A percentile compares a stretch with the other conserved stretches of the same genome.
Conservation (phyloP, 441 rosid genomes). For the Gossypium davidsonii region DNA sequence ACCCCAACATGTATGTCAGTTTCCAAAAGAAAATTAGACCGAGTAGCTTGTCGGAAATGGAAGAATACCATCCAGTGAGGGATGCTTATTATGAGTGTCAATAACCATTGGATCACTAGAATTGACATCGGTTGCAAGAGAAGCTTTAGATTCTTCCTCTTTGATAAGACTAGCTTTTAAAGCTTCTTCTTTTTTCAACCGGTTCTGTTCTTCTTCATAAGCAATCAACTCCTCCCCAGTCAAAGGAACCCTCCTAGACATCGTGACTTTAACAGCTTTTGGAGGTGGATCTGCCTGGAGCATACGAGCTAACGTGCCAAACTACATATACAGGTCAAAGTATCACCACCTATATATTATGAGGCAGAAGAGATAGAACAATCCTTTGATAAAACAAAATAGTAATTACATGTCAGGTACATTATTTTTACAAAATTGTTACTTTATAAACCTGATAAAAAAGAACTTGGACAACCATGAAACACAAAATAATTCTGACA, state of each 20-base stretch:
- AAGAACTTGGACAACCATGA: not conserved
- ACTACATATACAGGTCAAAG: slow-evolving; percentile 42
- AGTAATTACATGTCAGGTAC: not conserved
- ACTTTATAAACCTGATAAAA: not conserved
- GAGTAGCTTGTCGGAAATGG: slow-evolving; percentile 8
- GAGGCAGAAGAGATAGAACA: not conserved
- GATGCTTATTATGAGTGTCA: slow-evolving; percentile 46
- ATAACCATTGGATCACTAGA: slow-evolving; percentile 74
- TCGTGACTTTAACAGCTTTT: slow-evolving; percentile 84
- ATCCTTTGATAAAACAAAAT: not conserved
- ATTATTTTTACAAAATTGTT: not conserved
- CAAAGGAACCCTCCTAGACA: slow-evolving; percentile 94
- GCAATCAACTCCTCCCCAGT: slow-evolving; percentile 94
- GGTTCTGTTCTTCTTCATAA: slow-evolving; percentile 91
- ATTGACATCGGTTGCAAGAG: slow-evolving; percentile 46
- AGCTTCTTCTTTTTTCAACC: slow-evolving; percentile 83
- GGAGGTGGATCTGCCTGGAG: slow-evolving; percentile 99
- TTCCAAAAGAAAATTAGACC: not conserved
- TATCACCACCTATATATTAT: slow-evolving; percentile 12
- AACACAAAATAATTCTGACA: not conserved
- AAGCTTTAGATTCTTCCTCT: slow-evolving; percentile 76
- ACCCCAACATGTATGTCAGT: not conserved
- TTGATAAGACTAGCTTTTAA: slow-evolving; percentile 70
- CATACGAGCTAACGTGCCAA: slow-evolving; percentile 89
- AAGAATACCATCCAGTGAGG: slow-evolving; percentile 55